Conservation (phyloP, 495 filamentous ascomycete species). For the Trichoderma asperelloides region DNA sequence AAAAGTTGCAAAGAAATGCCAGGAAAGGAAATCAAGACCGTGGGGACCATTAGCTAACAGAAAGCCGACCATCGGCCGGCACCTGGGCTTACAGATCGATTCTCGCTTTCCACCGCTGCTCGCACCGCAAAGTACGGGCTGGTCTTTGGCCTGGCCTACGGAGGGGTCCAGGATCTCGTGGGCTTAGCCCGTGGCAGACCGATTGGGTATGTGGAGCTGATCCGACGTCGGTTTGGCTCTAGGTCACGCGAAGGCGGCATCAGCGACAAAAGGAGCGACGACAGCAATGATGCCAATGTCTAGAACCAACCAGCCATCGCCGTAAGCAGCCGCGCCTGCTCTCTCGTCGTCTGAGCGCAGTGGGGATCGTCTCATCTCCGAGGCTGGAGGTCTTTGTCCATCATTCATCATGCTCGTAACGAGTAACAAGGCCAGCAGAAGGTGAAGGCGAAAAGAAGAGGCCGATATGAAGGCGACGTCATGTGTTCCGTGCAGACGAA, state of each 20-base stretch:
- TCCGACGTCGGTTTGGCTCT: constrained; percentile 27
- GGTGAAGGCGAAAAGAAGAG: not conserved
- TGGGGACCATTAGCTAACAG: constrained; percentile 9
- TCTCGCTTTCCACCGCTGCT: constrained; percentile 73
- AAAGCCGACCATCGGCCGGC: constrained; percentile 1
- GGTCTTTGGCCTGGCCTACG: constrained; percentile 68
- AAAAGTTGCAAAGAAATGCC: not conserved
- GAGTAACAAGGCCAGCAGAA: too few relatives aligned
- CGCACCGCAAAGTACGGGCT: constrained; percentile 75
- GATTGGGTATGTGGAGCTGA: constrained; percentile 62
- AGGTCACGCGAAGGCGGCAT: not conserved
- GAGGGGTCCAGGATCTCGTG: constrained; percentile 60
- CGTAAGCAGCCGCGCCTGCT: not conserved
- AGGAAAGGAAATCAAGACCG: not conserved
- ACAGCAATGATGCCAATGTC: not conserved
- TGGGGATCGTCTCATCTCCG: not conserved
- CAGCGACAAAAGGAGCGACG: not conserved
- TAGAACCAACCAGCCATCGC: not conserved
- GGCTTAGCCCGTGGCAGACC: constrained; percentile 52
- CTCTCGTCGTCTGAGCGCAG: not conserved
- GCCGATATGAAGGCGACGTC: not conserved
- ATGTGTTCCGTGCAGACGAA: not conserved
- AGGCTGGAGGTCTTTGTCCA: not conserved
- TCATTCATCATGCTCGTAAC: too few relatives aligned
- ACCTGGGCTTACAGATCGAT: constrained; percentile 50